Base-by-base conservation (phyloP, 2,329 filamentous ascomycete genomes). In the Sphaceloma murrayae region DNA sequence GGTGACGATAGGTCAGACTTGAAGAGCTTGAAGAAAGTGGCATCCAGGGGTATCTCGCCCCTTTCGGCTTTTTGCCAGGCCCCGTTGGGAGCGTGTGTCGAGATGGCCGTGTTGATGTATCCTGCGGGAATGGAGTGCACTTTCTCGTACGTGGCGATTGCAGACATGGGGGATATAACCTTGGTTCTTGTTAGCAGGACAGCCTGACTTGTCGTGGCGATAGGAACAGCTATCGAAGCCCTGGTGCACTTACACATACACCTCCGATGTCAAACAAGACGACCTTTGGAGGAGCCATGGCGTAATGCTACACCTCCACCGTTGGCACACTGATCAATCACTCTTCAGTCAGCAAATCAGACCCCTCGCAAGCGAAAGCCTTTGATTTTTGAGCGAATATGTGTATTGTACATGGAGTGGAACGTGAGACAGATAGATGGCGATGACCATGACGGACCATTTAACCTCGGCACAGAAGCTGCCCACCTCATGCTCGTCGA, bases 211-310 rank as follows among this genome's bases (percentile, higher is more conserved):
- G 6, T 27, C 7, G 24, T 27, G 24, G 24, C 11, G 24, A 7
- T 27, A 27, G 24, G 24, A 27, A 27, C 6, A 7, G 24, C 24
- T 7, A 42, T n/a, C n/a, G n/a, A n/a, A n/a, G n/a, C n/a, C n/a
- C n/a, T n/a, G n/a, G n/a, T 26, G 43, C 49, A 78, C 85, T 72
- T 81, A 94, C 89, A 72, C 86, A 93, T 54, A 98, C 91, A 50
- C 91, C 91, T 29, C 91, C 91, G 54, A 98, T 91, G 64, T 98
- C 91, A 62, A 96, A 96, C 16, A 98, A 70, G 22, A 93, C 67
- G 45, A 85, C 84, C 54, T 83, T 82, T 21, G 84, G 83, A 18
- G 42, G 42, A 26, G 42, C 18, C 42, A 45, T 45, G 18, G 31
- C 29, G 31, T 17, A 29, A 17, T 7, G 5, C n/a, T 27, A 33